Evolutionary conservation across 192 early-diverging fungal genomes (phyloP), one percentile per base, ranked within the genome.

Genomic region (Thamnidium elegans): DNA sequence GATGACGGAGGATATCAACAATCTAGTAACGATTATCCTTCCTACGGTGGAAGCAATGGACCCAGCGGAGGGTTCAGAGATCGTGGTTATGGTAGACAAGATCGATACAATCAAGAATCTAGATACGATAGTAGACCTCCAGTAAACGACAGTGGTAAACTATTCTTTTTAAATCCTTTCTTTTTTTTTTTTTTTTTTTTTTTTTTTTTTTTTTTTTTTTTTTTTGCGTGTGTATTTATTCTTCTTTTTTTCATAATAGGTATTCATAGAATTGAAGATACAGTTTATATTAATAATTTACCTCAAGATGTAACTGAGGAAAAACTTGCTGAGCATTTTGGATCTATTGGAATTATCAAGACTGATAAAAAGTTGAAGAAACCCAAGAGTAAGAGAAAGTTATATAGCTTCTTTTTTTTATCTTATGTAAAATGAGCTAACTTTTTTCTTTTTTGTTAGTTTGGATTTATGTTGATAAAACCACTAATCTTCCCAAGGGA

Each of bases 311-410:
- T 83, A 50, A 85, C 89, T 4, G 90, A 88, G 66, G 75, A 80
- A 15, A 81, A 81, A 34, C 70, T 91, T 9, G 81, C 75, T 17
- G 74, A 85, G 10, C 76, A 71, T 51, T 91, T 91, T 71, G 85
- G 86, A 20, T 77, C 81, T 14, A 86, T 91, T 66, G 90, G 90
- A 26, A 73, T 85, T 17, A 84, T 91, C 59, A 91, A 90, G 73
- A 82, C 69, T 4, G 88, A 90, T 72, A 84, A 82, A 56, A 85
- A 82, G 58, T 79, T 75, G 4, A 62, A 62, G n/a, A 74, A 77
- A 30, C 84, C 87, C 6, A 91, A 87, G 53, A 86, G 82, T 84
- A 78, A 54, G 74, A n/a, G n/a, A n/a, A n/a, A 20, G 13, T 31
- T 55, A 45, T n/a, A 51, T 46, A 10, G 3, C n/a, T 17, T 62